phyloP scores from a whole-genome alignment of 73 alveolate genomes.

The Paramecium octaurelia region DNA sequence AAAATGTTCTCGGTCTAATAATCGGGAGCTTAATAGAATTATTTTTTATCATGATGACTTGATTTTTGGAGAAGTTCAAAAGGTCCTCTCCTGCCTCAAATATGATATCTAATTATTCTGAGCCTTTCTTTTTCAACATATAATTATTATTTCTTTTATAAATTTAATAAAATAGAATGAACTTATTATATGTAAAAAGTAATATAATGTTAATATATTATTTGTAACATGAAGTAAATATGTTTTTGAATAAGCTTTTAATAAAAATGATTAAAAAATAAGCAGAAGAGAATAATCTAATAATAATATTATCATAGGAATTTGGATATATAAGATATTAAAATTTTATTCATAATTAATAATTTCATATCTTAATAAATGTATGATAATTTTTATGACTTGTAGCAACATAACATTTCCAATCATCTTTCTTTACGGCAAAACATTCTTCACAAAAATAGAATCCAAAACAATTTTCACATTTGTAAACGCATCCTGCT shows the following conservation, averaged over 20 bases:
- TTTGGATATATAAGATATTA: not conserved
- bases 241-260: no score
- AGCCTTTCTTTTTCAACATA: not conserved
- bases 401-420: constrained; percentile 59
- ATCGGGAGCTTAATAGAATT: constrained; percentile 35
- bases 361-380: constrained; percentile 23
- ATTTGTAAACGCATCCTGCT: constrained; percentile 45
- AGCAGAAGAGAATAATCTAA: not conserved
- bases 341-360: not conserved
- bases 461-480: constrained; percentile 63
- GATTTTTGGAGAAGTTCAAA: not conserved
- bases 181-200: not conserved
- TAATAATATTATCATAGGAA: not conserved
- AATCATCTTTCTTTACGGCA: constrained; percentile 54
- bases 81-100: constrained; percentile 67
- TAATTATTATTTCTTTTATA: not conserved
- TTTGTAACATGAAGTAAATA: no score
- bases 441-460: constrained; percentile 49
- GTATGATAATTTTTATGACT: constrained; percentile 59
- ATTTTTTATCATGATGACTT: constrained; percentile 47
- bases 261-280: not conserved
- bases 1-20: constrained; percentile 47
- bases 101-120: constrained; percentile 49
- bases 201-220: not conserved
- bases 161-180: not conserved